Base-by-base conservation (phyloP, 345 rosid genomes). In the Camelina hispida region DNA sequence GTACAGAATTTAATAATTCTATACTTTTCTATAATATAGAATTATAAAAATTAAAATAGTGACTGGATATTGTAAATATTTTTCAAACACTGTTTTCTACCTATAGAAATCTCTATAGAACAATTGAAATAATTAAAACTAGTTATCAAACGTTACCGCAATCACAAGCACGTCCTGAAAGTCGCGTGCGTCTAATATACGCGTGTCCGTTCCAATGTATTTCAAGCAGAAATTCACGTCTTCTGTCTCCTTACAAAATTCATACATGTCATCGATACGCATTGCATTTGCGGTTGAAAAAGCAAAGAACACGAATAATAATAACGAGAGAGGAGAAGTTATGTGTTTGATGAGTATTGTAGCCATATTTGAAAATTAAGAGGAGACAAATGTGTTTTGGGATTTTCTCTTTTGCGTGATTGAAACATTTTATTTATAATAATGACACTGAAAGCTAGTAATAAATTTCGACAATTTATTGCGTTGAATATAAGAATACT, bases 81-180 rank as follows among this genome's bases (percentile, higher is more conserved):
- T 4, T 42, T 12, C 13, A 4, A 3, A 42, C 43, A 38, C 43
- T 38, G 43, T 38, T 42, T 12, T 42, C 5, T 42, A 42, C 43
- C 13, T 3, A 43, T 13, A 14, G 13, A 28, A 43, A 46, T 2
- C 8, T 15, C 16, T 46, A 6, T 20, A n/a, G 16, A 16, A 47
- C 25, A 12, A 23, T 3, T 54, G 13, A 54, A 54, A 32, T 3
- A 25, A 6, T 25, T 13, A 4, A 25, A 54, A 48, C 11, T 48
- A 46, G 16, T 52, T 52, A 52, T 52, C 7, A 11, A 22, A 52
- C 57, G 32, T 55, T 56, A 56, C 61, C 38, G 48, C 66, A 23
- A 62, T 43, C 1, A 38, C 7, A 40, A 62, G 48, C 3, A 62
- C 34, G 17, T 22, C 66, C 9, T 22, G 5, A 2, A 37, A n/a